A percentile compares a stretch with the other conserved stretches of the same genome.
These are phyloP conservation scores for Pterula multifida DNA, from an alignment of 1,284 basidiomycete genomes.

Conservation along the genomic window DNA sequence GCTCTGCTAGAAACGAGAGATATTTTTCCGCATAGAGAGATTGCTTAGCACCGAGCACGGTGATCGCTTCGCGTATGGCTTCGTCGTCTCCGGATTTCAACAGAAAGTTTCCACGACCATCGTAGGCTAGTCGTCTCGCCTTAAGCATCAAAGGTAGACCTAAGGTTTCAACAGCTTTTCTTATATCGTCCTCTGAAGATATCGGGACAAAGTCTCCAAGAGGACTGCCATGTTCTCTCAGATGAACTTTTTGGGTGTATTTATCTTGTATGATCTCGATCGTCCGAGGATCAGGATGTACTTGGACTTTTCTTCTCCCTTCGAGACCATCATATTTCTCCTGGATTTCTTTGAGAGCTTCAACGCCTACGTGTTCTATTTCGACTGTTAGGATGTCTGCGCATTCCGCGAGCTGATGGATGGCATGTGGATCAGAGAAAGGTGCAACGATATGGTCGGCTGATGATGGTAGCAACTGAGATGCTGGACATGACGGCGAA, in stretches of 20 bases:
- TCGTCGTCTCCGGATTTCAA: constrained; percentile 47
- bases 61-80: constrained; percentile 34
- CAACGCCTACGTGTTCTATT: constrained; percentile 92
- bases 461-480: constrained; percentile 68
- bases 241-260: constrained; percentile 78
- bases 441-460: constrained; percentile 77
- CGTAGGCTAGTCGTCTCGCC: constrained; percentile 89
- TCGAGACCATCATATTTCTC: constrained; percentile 16
- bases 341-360: constrained; percentile 61
- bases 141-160: constrained; percentile 96
- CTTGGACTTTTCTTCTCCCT: constrained; percentile 31
- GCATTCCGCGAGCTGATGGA: constrained; percentile 67
- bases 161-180: constrained; percentile 38
- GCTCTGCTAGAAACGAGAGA: constrained; percentile 83
- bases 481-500: constrained; percentile 75
- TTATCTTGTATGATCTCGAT: constrained; percentile 95
- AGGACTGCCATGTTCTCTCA: constrained; percentile 48
- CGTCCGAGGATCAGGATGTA: constrained; percentile 81
- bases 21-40: constrained; percentile 91
- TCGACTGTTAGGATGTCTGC: constrained; percentile 93
- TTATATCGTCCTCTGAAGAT: constrained; percentile 41
- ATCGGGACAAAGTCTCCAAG: constrained; percentile 52
- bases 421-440: constrained; percentile 76
- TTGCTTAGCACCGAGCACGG: constrained; percentile 35
- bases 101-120: constrained; percentile 90